Evolutionary conservation across 1,284 basidiomycete genomes (phyloP), one percentile per base, ranked within the genome.

Genomic region (Hemileia vastatrix): DNA sequence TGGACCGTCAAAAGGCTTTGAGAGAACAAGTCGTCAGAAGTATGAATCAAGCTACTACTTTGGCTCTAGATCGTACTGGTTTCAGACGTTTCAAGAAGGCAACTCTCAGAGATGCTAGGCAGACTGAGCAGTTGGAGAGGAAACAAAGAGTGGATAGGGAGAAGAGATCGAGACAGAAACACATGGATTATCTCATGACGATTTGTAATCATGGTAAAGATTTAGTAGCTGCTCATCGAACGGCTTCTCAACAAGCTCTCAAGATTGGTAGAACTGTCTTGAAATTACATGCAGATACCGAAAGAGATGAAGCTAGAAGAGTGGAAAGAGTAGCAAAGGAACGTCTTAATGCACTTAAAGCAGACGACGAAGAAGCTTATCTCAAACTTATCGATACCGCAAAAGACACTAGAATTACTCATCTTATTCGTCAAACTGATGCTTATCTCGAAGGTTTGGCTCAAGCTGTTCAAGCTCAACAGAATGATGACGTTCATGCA

Each of bases 211-310:
- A 76, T 57, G 74, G 74, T 48, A 67, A 69, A 48, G 72, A 74
- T 48, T 67, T 76, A 32, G 52, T 73, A 8, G 62, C 68, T 15
- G 74, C 74, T 24, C 74, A 76, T 49, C 85, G 85, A 71, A 80
- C 67, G 53, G 72, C 67, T 21, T 50, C 60, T 23, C 49, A 60
- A 36, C 67, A 70, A 45, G n/a, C 60, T 6, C 68, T 67, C 60
- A 58, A 69, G 0, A 67, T 76, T 18, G 73, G 73, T 31, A 72
- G 72, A 18, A 52, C 67, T 52, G 71, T 76, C 66, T 69, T 75
- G 61, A 71, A 74, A 65, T 67, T 76, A 52, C 74, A 76, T 54
- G 65, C 67, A 48, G 74, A 76, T 48, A 66, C 70, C 13, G 74
- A 76, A 60, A 68, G 69, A 48, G 74, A 76, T 62, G 74, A 76